Evolutionary conservation across 805 yeast genomes (phyloP), one percentile per base, ranked within the genome.

Genomic region (Candida berthetii): DNA sequence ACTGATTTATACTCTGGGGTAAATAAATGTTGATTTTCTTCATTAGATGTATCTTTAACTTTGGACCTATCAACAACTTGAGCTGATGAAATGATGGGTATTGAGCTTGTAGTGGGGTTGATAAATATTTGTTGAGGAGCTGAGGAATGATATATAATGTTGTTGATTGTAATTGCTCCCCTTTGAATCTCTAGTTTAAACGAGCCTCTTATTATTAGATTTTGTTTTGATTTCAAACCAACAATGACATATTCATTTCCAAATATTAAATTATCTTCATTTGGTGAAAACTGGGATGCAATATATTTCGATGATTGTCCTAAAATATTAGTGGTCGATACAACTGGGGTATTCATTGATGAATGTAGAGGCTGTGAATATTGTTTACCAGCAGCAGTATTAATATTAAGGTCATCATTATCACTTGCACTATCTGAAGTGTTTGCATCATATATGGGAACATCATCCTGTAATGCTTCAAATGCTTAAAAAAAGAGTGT

Each of bases 121-220:
- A 66, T 25, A 37, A 59, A 73, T 48, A 42, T 66, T 53, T 57
- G 61, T 32, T 41, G 50, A 16, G 42, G 48, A 6, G 44, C 46
- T 25, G 46, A 46, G 16, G 59, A 65, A 50, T 51, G 69, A 49
- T 59, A 59, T 1, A 54, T 34, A 16, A 60, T 41, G 48, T 70
- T 64, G 46, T 79, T 78, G 1, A 78, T 44, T 3, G 57, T 46
- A 1, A 74, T 52, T 0, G 73, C 69, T 15, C 85, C 85, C 39
- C 72, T 54, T 44, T 67, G 69, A 0, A 78, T 58, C 3, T 53
- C 52, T 19, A 78, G 38, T 4, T 36, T 49, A 47, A 65, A 76
- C 44, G 70, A 77, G 1, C 85, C 84, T 41, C 63, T 60, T 1
- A 78, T 41, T 32, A 75, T 48, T 3, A 78, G 43, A 39, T 53